phyloP scores from a whole-genome alignment of 2,329 filamentous ascomycete species.

The Phoma herbarum region DNA sequence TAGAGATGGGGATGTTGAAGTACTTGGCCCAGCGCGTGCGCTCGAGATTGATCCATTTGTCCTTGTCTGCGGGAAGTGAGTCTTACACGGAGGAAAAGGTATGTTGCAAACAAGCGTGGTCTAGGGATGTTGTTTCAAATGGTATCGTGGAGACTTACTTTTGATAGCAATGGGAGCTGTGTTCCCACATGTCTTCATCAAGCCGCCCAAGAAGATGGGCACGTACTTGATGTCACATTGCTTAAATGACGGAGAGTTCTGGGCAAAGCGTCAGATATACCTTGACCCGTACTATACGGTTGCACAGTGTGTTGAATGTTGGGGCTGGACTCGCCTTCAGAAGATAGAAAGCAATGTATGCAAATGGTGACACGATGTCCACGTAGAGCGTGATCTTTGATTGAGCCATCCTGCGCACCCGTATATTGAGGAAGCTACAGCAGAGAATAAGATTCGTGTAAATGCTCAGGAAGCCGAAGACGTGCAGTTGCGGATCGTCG shows the following conservation, averaged over 20 bases:
- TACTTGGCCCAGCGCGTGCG: slow-evolving; percentile 62
- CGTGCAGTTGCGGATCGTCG: background rate
- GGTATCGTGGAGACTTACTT: slow-evolving; percentile 51
- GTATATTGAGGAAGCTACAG: background rate
- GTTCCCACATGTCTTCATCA: slow-evolving; percentile 67
- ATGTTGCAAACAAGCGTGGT: background rate
- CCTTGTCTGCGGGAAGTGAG: slow-evolving; percentile 61
- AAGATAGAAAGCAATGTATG: slow-evolving; percentile 67
- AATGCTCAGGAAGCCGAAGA: background rate
- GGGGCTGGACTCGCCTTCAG: slow-evolving; percentile 56
- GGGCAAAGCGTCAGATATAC: background rate
- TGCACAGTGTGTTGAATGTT: background rate
- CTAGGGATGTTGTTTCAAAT: too few species aligned
- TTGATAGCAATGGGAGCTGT: slow-evolving; percentile 64
- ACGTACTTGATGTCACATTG: slow-evolving; percentile 64
- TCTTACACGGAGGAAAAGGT: background rate
- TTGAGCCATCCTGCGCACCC: slow-evolving; percentile 51
- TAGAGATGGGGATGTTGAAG: slow-evolving; percentile 64
- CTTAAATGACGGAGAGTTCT: slow-evolving; percentile 66
- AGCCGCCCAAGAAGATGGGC: slow-evolving; percentile 67
- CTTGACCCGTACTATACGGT: background rate
- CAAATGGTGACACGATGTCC: slow-evolving; percentile 68
- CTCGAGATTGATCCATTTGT: slow-evolving; percentile 64
- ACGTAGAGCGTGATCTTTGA: slow-evolving; percentile 66
- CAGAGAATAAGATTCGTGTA: background rate